Evolutionary conservation across 352 stramenopile species (phyloP).

Genomic region (Phytophthora melonis): DNA sequence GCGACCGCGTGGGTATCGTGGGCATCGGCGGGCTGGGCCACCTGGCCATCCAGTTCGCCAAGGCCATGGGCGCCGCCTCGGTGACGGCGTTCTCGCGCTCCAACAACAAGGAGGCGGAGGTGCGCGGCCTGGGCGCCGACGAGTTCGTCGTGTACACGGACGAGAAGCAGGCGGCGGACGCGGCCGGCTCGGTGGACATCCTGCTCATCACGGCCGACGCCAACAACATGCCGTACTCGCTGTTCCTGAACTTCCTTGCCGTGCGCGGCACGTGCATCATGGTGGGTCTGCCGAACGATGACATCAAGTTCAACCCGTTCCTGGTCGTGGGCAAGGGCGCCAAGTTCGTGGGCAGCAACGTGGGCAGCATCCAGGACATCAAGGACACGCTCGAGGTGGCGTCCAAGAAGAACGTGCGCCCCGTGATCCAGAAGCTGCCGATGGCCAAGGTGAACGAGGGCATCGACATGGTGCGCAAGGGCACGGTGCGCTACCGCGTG

Average conservation of each 20-base stretch:
- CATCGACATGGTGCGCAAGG: no score
- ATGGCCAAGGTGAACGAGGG: background rate
- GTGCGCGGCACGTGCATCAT: no score
- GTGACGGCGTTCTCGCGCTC: conserved; percentile 67
- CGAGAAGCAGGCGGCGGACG: conserved; percentile 36
- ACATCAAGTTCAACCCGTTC: no score
- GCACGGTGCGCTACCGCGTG: no score
- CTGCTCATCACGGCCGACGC: background rate
- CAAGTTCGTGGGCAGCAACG: no score
- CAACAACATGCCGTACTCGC: no score
- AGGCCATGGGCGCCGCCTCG: conserved; percentile 51
- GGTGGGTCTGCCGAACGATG: no score
- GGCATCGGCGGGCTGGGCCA: conserved; percentile 19
- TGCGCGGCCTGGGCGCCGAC: conserved; percentile 57
- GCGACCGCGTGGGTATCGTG: conserved; percentile 22
- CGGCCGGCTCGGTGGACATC: conserved; percentile 54
- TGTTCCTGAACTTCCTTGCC: no score
- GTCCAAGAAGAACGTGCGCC: conserved; percentile 21
- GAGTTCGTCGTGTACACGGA: conserved; percentile 45
- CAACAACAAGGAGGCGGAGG: conserved; percentile 60
- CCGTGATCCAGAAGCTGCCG: no score
- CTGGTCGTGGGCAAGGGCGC: no score
- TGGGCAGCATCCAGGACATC: no score
- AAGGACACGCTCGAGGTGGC: no score
- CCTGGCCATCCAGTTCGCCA: conserved; percentile 27